Base-by-base conservation (phyloP, 1,284 basidiomycete species). In the Flammula alnicola region DNA sequence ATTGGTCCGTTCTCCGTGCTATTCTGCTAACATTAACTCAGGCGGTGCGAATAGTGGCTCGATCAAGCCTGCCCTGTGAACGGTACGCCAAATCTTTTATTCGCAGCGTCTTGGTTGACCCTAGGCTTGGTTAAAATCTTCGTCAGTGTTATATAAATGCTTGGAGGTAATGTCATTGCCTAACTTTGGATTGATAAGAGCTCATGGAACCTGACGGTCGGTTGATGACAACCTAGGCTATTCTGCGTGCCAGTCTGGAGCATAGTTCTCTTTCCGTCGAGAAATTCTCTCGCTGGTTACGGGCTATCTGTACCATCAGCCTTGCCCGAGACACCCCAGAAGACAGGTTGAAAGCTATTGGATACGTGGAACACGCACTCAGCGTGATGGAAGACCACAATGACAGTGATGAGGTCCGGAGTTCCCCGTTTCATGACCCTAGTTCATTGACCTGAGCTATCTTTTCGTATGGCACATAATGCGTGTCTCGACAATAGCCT, bases 241-340 rank as follows among this genome's bases (percentile, higher is more conserved):
- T 91, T 55, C 75, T 92, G 11, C 84, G 80, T 49, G 79, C 83
- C 37, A 86, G 84, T 64, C 76, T 91, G 51, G 79, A 81, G 63
- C 80, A 79, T 49, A 74, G 72, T 49, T 73, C 77, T 23, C 67
- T 91, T 49, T 86, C 86, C 10, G 74, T 91, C 30, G 80, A 86
- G 59, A 91, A 89, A 64, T 92, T 91, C 72, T 82, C 89, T 56
- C 79, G 89, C 44, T 92, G 90, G 89, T 72, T 92, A 41, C 82
- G 90, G 47, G 88, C 86, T 40, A 84, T 91, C 56, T 89, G 86
- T 65, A 87, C 86, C 29, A 88, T 91, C 63, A 77, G 89, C 49
- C 74, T 92, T 35, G 81, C 84, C 29, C 77, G 85, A 36, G 54
- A 55, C 39, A 52, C 51, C 5, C 65, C 75, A 36, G 68, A 76